Base-by-base conservation (phyloP, 805 yeast species). In the Starmerella tilneyi region DNA sequence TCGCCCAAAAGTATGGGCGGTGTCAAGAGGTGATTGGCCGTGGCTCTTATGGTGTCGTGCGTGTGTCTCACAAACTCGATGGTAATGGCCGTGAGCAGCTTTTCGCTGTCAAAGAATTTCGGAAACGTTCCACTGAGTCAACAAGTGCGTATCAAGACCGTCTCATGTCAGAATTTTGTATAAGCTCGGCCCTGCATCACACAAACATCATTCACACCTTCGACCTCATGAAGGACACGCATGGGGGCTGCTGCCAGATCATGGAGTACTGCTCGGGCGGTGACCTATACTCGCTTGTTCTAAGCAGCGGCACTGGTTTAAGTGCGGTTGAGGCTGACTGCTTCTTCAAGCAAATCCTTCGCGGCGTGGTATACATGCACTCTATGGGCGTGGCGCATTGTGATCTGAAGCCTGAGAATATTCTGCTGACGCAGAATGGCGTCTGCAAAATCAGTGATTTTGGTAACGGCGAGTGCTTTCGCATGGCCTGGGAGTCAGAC, bases 231-330 rank as follows among this genome's bases (percentile, higher is more conserved):
- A 75, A 77, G 53, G 80, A 84, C 65, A 67, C 80, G 53, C 64
- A 76, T 57, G 75, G 85, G 62, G 72, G 81, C 52, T 79, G 79
- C 66, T 76, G 82, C 43, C 94, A 89, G 63, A 85, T 92, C 44
- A 86, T 92, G 96, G 98, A 92, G 65, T 89, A 79, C 62, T 84
- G 94, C 56, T 84, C 94, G 7, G 86, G 86, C 50, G 94, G 94
- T 47, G 94, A 82, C 60, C 65, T 82, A 23, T 81, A 78, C 59
- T 66, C 81, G 1, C 65, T 81, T 27, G 72, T 80, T 43, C 63
- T 73, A 19, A 66, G 73, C 22, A 64, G 74, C 38, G 75, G 78
- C 9, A 68, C 69, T 11, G 74, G 74, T 2, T 63, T 82, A 16
- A 76, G 76, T 50, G 72, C 70, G 5, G 56, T 68, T 15, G 96